phyloP scores from a whole-genome alignment of 306 rosid genomes.

The Abrus pulchellus region DNA sequence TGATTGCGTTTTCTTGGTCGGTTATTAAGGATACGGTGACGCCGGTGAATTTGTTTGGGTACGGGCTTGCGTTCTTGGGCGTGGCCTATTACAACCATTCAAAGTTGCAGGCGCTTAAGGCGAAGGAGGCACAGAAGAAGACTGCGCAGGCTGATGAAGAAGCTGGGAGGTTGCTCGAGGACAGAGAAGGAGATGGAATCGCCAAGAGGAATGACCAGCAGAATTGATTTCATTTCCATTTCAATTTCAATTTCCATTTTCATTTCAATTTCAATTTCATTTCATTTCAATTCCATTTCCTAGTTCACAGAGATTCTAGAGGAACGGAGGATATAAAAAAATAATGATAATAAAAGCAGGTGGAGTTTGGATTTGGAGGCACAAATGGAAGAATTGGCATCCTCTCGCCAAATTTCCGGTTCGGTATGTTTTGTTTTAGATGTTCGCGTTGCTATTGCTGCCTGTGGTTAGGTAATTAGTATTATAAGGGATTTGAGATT shows the following conservation, averaged over 20 bases:
- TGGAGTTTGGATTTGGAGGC: conserved; percentile 25
- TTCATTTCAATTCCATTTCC: background rate
- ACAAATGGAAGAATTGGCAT: conserved; percentile 4
- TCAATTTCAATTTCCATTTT: too few species aligned
- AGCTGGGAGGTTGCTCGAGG: conserved; percentile 71
- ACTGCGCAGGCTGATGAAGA: conserved; percentile 72
- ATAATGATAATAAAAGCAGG: conserved; percentile 52
- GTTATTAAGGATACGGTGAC: conserved; percentile 91
- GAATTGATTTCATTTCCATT: conserved; percentile 5
- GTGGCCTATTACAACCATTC: conserved; percentile 89
- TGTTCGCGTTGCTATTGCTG: conserved; percentile 2
- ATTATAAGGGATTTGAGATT: conserved; percentile 65
- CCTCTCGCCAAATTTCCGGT: conserved; percentile 46
- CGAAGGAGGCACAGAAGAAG: conserved; percentile 87
- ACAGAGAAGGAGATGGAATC: conserved; percentile 67
- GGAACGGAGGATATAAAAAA: conserved; percentile 24
- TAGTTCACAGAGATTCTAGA: conserved; percentile 3
- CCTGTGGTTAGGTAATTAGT: conserved; percentile 40
- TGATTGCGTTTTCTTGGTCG: conserved; percentile 91
- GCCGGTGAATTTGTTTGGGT: conserved; percentile 80
- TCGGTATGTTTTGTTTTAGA: conserved; percentile 46
- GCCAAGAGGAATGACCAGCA: conserved; percentile 68
- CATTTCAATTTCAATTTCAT: background rate
- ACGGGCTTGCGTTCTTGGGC: conserved; percentile 82
- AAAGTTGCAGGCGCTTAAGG: conserved; percentile 82